Evolutionary conservation across 768 basidiomycete species (phyloP).

Genomic region (Galerina sulciceps): DNA sequence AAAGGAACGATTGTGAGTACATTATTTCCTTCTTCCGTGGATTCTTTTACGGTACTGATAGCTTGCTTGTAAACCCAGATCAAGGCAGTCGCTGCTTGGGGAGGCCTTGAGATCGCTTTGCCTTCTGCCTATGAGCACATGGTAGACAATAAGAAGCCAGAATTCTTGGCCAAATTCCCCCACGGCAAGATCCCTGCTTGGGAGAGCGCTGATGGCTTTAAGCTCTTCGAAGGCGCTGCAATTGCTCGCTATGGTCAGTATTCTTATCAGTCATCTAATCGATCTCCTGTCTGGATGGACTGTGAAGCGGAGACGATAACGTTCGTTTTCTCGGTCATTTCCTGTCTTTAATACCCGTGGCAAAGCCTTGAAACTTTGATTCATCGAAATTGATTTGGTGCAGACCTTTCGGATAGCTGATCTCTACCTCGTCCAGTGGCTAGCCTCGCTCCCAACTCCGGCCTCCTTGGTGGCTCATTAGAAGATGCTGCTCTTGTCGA

Average conservation of each 20-base stretch:
- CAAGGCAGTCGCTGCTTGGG: slow-evolving; percentile 61
- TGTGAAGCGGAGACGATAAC: slow-evolving; percentile 41
- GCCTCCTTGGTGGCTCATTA: slow-evolving; percentile 67
- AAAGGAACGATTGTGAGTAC: slow-evolving; percentile 54
- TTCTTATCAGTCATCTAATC: slow-evolving; percentile 36
- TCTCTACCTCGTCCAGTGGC: slow-evolving; percentile 59
- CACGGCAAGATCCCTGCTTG: slow-evolving; percentile 86
- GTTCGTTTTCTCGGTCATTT: slow-evolving; percentile 62
- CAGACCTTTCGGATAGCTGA: slow-evolving; percentile 8
- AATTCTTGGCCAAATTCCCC: slow-evolving; percentile 76
- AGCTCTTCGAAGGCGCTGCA: slow-evolving; percentile 74
- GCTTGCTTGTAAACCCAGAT: slow-evolving; percentile 35
- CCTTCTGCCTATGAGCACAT: slow-evolving; percentile 59
- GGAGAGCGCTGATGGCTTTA: slow-evolving; percentile 77
- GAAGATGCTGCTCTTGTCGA: slow-evolving; percentile 79
- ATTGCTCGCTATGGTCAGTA: slow-evolving; percentile 91
- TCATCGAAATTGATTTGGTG: slow-evolving; percentile 16
- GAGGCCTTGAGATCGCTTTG: slow-evolving; percentile 58
- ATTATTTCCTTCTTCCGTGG: not conserved
- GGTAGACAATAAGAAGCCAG: slow-evolving; percentile 72
- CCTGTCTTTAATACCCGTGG: slow-evolving; percentile 70
- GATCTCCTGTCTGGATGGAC: slow-evolving; percentile 24
- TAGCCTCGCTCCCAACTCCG: slow-evolving; percentile 72
- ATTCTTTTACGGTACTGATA: not conserved
- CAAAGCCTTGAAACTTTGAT: slow-evolving; percentile 51